Conservation (phyloP, 345 rosid species). For the Mangifera indica region DNA sequence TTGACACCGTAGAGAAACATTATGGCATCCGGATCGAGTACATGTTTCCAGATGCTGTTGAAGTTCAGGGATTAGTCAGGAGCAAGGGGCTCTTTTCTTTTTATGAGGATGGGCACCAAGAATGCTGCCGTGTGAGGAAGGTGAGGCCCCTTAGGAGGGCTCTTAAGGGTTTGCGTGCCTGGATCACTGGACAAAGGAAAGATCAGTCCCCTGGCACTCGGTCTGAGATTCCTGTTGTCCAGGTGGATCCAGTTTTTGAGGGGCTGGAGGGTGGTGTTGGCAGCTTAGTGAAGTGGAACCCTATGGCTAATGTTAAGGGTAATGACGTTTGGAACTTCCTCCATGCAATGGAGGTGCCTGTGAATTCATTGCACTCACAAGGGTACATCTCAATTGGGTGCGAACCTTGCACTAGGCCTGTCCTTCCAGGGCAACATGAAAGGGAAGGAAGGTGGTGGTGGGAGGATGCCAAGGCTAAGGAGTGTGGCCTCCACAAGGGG, state of each 20-base stretch:
- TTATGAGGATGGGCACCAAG: constrained; percentile 95
- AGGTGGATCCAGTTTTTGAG: constrained; percentile 88
- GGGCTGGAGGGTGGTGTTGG: constrained; percentile 85
- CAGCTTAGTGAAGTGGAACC: constrained; percentile 97
- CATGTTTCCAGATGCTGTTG: constrained; percentile 94
- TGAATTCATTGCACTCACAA: constrained; percentile 66
- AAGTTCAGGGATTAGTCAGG: constrained; percentile 88
- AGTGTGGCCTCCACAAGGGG: constrained; percentile 93
- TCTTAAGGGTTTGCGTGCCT: constrained; percentile 82
- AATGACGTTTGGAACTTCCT: constrained; percentile 77
- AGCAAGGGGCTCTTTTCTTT: constrained; percentile 90
- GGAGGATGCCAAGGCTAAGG: constrained; percentile 98
- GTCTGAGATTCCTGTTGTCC: constrained; percentile 84
- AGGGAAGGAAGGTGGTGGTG: constrained; percentile 99
- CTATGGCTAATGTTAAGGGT: constrained; percentile 80
- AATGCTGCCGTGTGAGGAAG: constrained; percentile 96
- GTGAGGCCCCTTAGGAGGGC: constrained; percentile 93
- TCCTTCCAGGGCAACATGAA: constrained; percentile 95
- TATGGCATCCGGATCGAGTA: constrained; percentile 81
- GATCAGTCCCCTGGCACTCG: constrained; percentile 93
- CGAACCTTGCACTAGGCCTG: constrained; percentile 95
- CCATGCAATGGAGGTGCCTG: constrained; percentile 81
- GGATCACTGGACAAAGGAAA: constrained; percentile 97
- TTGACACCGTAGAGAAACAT: constrained; percentile 71
- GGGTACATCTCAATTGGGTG: constrained; percentile 95